phyloP scores from a whole-genome alignment of 2,329 filamentous ascomycete genomes.

The Alternaria sp. region DNA sequence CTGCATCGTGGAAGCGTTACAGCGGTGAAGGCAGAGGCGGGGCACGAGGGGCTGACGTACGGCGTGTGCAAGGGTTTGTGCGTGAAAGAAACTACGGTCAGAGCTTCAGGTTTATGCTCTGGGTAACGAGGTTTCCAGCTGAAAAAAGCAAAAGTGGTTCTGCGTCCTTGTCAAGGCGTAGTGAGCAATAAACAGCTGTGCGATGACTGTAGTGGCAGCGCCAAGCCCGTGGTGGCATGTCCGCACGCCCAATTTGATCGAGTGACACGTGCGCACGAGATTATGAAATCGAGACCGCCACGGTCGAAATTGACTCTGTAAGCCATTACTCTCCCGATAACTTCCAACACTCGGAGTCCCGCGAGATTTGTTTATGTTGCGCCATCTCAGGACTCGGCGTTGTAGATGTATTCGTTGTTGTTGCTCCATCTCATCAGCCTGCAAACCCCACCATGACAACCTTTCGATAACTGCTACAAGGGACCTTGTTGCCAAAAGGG shows the following conservation, averaged over 20 bases:
- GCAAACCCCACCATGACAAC: neutral
- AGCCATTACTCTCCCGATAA: neutral
- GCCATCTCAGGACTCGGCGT: neutral
- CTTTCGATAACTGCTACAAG: neutral
- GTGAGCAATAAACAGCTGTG: conserved; percentile 26
- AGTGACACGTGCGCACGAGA: conserved; percentile 33
- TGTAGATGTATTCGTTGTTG: neutral
- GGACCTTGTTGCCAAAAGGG: neutral
- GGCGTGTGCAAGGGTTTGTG: conserved; percentile 27
- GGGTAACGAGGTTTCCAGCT: neutral
- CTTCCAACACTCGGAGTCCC: neutral
- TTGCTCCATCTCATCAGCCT: neutral
- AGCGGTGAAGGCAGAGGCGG: conserved; percentile 48
- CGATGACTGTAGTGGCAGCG: conserved; percentile 27
- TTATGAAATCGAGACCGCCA: conserved; percentile 1
- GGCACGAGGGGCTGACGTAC: conserved; percentile 41
- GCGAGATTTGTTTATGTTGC: neutral
- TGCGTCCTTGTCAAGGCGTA: conserved; percentile 28
- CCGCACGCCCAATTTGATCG: conserved; percentile 27
- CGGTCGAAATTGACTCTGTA: neutral
- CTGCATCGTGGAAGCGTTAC: conserved; percentile 49
- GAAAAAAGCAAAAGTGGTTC: conserved; percentile 11
- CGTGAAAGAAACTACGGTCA: conserved; percentile 12
- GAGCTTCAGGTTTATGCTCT: conserved; percentile 3
- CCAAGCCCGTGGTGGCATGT: conserved; percentile 32